Conservation (phyloP, 108 stramenopile species). For the Cylindrotheca closterium region DNA sequence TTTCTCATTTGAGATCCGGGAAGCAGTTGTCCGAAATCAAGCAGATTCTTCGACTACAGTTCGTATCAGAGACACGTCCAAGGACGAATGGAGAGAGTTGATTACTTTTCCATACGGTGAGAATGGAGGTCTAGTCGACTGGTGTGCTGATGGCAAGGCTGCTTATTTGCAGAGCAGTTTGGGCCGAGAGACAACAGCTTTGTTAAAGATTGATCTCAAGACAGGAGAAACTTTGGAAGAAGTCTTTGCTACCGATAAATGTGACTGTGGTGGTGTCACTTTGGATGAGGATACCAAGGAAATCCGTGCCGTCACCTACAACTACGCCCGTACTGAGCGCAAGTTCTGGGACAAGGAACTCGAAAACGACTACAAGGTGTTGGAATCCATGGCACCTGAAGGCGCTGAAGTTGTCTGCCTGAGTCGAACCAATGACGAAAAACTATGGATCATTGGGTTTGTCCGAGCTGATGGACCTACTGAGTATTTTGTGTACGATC, state of each 20-base stretch:
- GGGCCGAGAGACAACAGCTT: slow-evolving; percentile 59
- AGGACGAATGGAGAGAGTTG: slow-evolving; percentile 50
- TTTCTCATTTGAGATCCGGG: slow-evolving; percentile 43
- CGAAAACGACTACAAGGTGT: slow-evolving; percentile 45
- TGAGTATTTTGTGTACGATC: slow-evolving; percentile 49
- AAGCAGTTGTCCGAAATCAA: slow-evolving; percentile 44
- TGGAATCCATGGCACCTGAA: slow-evolving; percentile 42
- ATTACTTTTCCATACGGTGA: slow-evolving; percentile 63
- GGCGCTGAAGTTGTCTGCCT: slow-evolving; percentile 42
- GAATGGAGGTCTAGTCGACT: slow-evolving; percentile 49
- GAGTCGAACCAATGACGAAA: slow-evolving; percentile 49
- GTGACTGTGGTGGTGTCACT: slow-evolving; percentile 53
- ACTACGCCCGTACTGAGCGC: slow-evolving; percentile 60
- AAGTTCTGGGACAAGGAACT: slow-evolving; percentile 58
- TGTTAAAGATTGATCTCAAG: slow-evolving; percentile 60
- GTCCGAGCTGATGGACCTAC: slow-evolving; percentile 49
- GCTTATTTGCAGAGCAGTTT: slow-evolving; percentile 49
- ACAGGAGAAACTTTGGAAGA: slow-evolving; percentile 53
- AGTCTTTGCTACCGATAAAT: slow-evolving; percentile 54
- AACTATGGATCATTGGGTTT: slow-evolving; percentile 52
- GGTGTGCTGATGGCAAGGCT: slow-evolving; percentile 53
- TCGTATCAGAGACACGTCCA: slow-evolving; percentile 25
- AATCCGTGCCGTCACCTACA: slow-evolving; percentile 46
- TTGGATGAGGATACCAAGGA: slow-evolving; percentile 65
- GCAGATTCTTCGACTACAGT: slow-evolving; percentile 45